A percentile compares a stretch with the other conserved stretches of the same genome.
phyloP scores from a whole-genome alignment of 2,329 filamentous ascomycete genomes.

The Venturia oleaginea region DNA sequence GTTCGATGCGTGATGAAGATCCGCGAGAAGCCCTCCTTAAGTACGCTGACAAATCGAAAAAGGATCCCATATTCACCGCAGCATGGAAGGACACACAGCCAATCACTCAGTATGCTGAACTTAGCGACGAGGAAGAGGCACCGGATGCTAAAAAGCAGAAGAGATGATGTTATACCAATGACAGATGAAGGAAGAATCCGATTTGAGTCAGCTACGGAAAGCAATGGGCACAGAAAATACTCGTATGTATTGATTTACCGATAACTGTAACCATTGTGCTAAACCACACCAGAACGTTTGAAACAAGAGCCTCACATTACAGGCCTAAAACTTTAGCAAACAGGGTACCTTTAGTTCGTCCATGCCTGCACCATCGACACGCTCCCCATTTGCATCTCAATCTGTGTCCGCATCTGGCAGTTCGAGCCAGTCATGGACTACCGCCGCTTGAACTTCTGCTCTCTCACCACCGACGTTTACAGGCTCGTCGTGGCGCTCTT shows the following conservation, averaged over 20 bases:
- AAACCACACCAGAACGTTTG: not conserved
- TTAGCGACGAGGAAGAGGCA: constrained; percentile 78
- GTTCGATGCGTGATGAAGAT: constrained; percentile 91
- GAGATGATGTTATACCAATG: not conserved
- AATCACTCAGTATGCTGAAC: constrained; percentile 78
- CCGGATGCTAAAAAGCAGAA: constrained; percentile 47
- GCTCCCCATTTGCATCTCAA: not conserved
- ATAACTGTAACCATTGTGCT: not conserved
- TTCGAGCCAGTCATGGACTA: not conserved
- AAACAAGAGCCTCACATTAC: not conserved
- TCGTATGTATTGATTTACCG: not conserved
- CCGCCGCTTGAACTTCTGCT: not conserved
- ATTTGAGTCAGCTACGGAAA: not conserved
- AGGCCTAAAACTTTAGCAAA: not conserved
- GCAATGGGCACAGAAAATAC: not conserved
- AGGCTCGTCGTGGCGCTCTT: not conserved
- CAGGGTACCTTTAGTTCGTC: not conserved
- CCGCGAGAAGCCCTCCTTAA: constrained; percentile 87
- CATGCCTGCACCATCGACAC: not conserved
- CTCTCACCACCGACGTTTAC: not conserved
- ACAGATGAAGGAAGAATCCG: not conserved
- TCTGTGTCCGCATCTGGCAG: not conserved
- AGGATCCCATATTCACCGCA: constrained; percentile 88
- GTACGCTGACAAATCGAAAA: constrained; percentile 87
- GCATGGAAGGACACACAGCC: constrained; percentile 91